Conservation (phyloP, 2,329 filamentous ascomycete species). For the Pseudogymnoascus sp. region DNA sequence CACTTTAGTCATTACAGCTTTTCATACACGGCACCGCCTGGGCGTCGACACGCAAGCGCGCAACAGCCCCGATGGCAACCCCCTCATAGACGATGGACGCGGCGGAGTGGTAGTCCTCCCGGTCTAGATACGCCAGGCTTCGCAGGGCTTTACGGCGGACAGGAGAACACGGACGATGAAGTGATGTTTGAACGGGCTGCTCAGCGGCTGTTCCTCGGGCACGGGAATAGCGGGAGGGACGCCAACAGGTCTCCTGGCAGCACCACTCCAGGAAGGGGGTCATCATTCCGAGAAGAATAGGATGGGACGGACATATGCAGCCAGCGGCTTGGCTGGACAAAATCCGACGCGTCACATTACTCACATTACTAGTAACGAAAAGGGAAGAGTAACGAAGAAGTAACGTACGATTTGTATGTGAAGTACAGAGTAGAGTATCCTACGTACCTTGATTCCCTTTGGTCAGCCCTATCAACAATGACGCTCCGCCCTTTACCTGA, state of each 20-base stretch:
- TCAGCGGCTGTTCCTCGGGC: constrained; percentile 17
- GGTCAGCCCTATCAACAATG: constrained; percentile 1
- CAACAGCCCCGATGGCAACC: background rate
- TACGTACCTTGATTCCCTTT: background rate
- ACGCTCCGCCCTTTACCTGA: background rate
- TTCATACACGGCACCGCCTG: constrained; percentile 36
- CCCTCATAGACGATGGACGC: constrained; percentile 16
- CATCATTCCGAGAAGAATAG: background rate
- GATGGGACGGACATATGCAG: background rate
- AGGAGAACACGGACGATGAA: constrained; percentile 39
- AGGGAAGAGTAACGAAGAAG: background rate
- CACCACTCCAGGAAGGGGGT: background rate
- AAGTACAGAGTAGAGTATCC: background rate
- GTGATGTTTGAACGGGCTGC: constrained; percentile 28
- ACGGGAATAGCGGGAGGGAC: background rate
- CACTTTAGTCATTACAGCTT: constrained; percentile 37
- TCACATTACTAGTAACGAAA: background rate
- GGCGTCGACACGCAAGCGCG: constrained; percentile 14
- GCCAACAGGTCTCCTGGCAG: background rate
- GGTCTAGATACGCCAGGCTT: constrained; percentile 37
- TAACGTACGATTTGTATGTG: background rate
- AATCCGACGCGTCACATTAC: constrained; percentile 1
- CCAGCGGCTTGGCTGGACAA: background rate
- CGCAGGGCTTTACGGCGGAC: constrained; percentile 38
- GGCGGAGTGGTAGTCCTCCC: constrained; percentile 28